These are phyloP conservation scores for Sarocladium oryzae DNA, from an alignment of 2,329 filamentous ascomycete genomes.

Conservation along the genomic window DNA sequence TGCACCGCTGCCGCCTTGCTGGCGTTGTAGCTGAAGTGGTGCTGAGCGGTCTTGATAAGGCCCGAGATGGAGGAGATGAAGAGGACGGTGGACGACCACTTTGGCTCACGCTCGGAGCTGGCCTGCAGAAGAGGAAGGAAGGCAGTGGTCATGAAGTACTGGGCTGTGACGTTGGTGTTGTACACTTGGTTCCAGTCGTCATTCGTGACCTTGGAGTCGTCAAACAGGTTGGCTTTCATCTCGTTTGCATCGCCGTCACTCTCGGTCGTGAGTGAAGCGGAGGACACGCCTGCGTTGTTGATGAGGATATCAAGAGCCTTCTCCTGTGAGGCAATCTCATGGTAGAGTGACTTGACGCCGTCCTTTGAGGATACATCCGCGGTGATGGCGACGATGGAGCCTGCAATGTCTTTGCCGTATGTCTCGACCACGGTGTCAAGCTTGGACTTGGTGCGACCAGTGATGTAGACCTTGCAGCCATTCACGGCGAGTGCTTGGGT, in stretches of 20 bases:
- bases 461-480: conserved; percentile 65
- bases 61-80: conserved; percentile 65
- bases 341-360: conserved; percentile 49
- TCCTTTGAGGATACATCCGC: conserved; percentile 59
- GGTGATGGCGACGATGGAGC: conserved; percentile 52
- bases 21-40: conserved; percentile 60
- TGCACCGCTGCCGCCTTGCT: conserved; percentile 61
- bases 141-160: conserved; percentile 58
- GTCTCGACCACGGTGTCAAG: conserved; percentile 53
- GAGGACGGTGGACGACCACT: conserved; percentile 54
- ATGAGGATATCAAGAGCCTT: conserved; percentile 56
- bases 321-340: conserved; percentile 49
- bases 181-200: conserved; percentile 69
- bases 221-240: conserved; percentile 59
- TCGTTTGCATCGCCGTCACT: conserved; percentile 43
- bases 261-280: conserved; percentile 47
- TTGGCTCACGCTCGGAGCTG: conserved; percentile 31
- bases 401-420: conserved; percentile 45
- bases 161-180: conserved; percentile 67
- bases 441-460: conserved; percentile 57
- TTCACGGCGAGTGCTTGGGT: conserved; percentile 60
- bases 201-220: conserved; percentile 49
- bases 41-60: conserved; percentile 53
- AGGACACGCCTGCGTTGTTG: conserved; percentile 63
- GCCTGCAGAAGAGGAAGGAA: conserved; percentile 57